These are phyloP conservation scores for Colletotrichum euphorbiae DNA, from an alignment of 2,329 filamentous ascomycete species.

Conservation along the genomic window DNA sequence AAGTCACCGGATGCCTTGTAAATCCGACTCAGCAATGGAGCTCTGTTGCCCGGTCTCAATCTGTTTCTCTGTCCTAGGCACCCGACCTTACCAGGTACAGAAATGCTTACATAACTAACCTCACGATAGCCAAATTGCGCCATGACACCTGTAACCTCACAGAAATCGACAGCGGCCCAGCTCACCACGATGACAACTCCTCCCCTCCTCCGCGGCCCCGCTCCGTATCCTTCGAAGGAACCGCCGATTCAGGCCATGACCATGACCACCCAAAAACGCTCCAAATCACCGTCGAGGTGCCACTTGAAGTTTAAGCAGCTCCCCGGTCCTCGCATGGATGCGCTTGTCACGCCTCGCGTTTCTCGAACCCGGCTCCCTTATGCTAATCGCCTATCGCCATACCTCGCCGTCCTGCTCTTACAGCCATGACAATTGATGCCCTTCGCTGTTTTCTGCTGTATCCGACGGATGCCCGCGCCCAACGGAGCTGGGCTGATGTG, in stretches of 20 bases:
- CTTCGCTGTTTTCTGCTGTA: slow-evolving; percentile 21
- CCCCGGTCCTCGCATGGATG: slow-evolving; percentile 19
- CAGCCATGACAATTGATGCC: slow-evolving; percentile 27
- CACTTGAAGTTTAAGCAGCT: neutral
- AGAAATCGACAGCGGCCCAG: neutral
- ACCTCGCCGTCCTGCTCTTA: neutral
- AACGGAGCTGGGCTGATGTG: neutral
- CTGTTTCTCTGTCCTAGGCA: slow-evolving; percentile 13
- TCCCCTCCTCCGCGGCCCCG: slow-evolving; percentile 18
- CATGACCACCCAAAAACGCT: neutral
- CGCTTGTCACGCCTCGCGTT: neutral
- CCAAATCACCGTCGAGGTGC: slow-evolving; percentile 17
- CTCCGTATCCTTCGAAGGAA: neutral
- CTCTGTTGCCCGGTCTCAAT: neutral
- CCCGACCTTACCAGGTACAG: neutral
- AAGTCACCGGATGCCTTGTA: neutral
- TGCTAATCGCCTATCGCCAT: slow-evolving; percentile 34
- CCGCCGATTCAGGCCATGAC: neutral
- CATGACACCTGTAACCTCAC: neutral
- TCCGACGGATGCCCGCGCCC: slow-evolving; percentile 18
- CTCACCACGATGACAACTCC: slow-evolving; percentile 11
- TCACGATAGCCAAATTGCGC: slow-evolving; percentile 8
- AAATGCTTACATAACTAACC: slow-evolving; percentile 27
- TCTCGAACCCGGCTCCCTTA: neutral
- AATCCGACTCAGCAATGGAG: neutral